Base-by-base conservation (phyloP, 2,329 filamentous ascomycete species). In the Myriosclerotinia curreyana region DNA sequence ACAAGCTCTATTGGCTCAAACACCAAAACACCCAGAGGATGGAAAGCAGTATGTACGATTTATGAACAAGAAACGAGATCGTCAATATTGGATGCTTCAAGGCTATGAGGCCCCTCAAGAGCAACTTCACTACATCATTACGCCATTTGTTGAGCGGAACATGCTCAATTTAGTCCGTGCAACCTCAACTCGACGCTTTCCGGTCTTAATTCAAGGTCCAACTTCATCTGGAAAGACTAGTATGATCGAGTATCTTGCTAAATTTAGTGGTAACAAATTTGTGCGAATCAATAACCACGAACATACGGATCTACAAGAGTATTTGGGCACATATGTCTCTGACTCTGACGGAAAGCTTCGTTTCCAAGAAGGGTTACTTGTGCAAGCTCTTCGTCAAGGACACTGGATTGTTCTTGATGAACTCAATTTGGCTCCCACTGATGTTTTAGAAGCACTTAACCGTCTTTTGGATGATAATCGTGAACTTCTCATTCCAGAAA, bases 231-330 rank as follows among this genome's bases (percentile, higher is more conserved):
- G 95, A 68, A 99, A 99, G 77, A 99, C 95, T 0, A 98, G 94
- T 76, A 99, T 99, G 95, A 96, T 99, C 50, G 94, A 98, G 76
- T 97, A 96, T 74, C 83, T 99, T 46, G 94, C 96, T n/a, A 95
- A 96, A 73, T 89, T 91, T 63, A 98, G 92, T 38, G 95, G 96
- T 4, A 96, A 99, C 75, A 95, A 91, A 73, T 99, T 98, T 74
- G 92, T 99, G 51, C 87, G 95, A 66, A 99, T 99, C 80, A 99
- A 99, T 78, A 99, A 99, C 71, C 95, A 99, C 76, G 96, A 99
- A 74, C 95, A 99, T 73, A 99, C 95, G 0, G 95, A 99, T 75
- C 80, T 99, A 46, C 95, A 99, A 76, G 96, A 99, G 74, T 99
- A 99, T 72, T 80, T 99, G 7, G 95, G 95, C 22, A 96, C 92